A percentile compares a stretch with the other conserved stretches of the same genome.
Conservation (phyloP, 2,329 filamentous ascomycete genomes). For the Pyrenophora graminea region DNA sequence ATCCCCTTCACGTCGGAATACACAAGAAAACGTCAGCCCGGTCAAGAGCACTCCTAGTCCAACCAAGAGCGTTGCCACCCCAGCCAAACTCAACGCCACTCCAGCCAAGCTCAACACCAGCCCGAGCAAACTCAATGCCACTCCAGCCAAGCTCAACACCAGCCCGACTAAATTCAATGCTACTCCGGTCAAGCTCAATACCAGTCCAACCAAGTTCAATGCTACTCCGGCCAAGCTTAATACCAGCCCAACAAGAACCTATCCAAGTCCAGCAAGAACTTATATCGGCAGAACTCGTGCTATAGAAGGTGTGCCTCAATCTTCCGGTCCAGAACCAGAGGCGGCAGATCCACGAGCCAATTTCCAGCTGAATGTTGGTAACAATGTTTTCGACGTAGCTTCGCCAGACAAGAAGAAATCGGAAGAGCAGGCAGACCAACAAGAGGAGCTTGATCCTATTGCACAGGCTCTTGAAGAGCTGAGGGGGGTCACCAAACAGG, state of each 20-base stretch:
- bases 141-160: too few species aligned
- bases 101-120: too few species aligned
- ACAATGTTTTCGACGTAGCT: conserved; percentile 93
- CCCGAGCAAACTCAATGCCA: too few species aligned
- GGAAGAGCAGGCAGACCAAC: conserved; percentile 48
- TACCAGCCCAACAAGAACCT: conserved; percentile 47
- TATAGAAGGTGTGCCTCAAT: conserved; percentile 37
- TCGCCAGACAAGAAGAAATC: conserved; percentile 66
- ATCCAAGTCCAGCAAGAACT: conserved; percentile 8
- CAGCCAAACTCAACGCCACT: too few species aligned
- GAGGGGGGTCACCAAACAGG: conserved; percentile 83
- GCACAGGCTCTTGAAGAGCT: conserved; percentile 89
- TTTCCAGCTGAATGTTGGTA: conserved; percentile 89
- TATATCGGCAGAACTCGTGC: conserved; percentile 31
- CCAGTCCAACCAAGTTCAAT: too few species aligned
- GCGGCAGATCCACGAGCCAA: conserved; percentile 90
- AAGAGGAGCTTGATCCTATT: conserved; percentile 81
- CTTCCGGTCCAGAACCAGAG: conserved; percentile 71
- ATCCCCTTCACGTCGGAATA: conserved; percentile 45
- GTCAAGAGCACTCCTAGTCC: conserved; percentile 43
- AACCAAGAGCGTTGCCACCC: too few species aligned
- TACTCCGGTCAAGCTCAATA: too few species aligned
- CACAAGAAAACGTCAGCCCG: conserved; percentile 46
- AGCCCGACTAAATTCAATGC: too few species aligned
- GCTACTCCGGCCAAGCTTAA: too few species aligned